phyloP scores from a whole-genome alignment of 495 filamentous ascomycete genomes.

The Hamigera avellanea region DNA sequence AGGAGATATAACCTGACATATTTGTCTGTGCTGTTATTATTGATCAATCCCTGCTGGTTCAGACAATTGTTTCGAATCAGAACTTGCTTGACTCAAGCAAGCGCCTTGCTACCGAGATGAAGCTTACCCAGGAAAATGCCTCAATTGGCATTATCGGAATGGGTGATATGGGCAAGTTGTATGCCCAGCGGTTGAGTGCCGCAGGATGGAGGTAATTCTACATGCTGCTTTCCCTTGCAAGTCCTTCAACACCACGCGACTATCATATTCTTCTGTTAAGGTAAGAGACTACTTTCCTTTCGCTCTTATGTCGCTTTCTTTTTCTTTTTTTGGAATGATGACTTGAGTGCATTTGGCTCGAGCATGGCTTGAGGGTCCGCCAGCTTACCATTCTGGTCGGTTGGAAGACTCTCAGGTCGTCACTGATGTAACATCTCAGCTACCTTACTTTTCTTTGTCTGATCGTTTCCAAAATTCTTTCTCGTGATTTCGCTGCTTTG shows the following conservation, averaged over 20 bases:
- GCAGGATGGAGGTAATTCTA: conserved; percentile 86
- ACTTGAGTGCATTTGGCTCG: conserved; percentile 99
- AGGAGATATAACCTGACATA: no score
- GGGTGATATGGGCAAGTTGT: conserved; percentile 99
- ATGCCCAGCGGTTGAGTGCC: conserved; percentile 70
- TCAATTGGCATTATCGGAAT: conserved; percentile 91
- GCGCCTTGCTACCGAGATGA: conserved; percentile 18
- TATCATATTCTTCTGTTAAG: conserved; percentile 8
- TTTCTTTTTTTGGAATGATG: conserved; percentile 56
- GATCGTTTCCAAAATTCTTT: no score
- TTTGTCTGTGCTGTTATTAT: no score
- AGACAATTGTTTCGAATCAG: no score
- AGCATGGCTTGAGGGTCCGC: conserved; percentile 51
- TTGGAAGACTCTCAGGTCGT: conserved; percentile 36
- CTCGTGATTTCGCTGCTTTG: conserved; percentile 1
- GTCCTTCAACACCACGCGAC: not conserved
- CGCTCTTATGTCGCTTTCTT: conserved; percentile 10
- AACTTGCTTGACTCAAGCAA: no score
- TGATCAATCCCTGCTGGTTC: no score
- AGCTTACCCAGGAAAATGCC: conserved; percentile 47
- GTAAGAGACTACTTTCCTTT: conserved; percentile 19
- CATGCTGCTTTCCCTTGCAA: conserved; percentile 5
- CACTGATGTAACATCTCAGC: conserved; percentile 95
- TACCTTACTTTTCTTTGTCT: conserved; percentile 89
- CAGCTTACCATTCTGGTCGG: conserved; percentile 42